These are phyloP conservation scores for Ogataea glucozyma DNA, from an alignment of 805 yeast genomes.

Conservation along the genomic window DNA sequence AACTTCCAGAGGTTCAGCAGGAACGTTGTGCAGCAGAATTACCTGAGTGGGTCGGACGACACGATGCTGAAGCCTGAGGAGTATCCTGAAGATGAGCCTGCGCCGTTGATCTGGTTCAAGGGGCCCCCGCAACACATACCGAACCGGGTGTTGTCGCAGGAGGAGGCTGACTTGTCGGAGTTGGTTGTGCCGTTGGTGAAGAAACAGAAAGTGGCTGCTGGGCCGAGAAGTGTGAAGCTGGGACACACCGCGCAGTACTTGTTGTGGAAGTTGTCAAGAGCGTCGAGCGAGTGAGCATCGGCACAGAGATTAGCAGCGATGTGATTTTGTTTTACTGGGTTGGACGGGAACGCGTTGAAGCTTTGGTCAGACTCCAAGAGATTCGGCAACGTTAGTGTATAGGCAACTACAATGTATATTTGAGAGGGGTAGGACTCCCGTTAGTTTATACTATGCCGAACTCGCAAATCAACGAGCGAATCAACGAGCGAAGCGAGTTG, in stretches of 20 bases:
- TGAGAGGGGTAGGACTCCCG: too few species aligned
- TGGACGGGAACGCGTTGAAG: too few species aligned
- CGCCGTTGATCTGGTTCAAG: slow-evolving; percentile 63
- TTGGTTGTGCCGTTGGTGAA: slow-evolving; percentile 24
- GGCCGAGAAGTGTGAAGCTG: slow-evolving; percentile 41
- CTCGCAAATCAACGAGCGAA: too few species aligned
- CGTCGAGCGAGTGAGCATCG: too few species aligned
- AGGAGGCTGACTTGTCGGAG: slow-evolving; percentile 12
- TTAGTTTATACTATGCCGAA: too few species aligned
- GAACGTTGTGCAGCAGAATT: slow-evolving; percentile 24
- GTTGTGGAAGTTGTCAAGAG: slow-evolving; percentile 48
- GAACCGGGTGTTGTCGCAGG: slow-evolving; percentile 38
- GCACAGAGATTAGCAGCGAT: too few species aligned
- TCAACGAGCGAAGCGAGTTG: too few species aligned
- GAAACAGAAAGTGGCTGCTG: slow-evolving; percentile 17
- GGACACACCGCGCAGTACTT: slow-evolving; percentile 78
- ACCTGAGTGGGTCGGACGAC: slow-evolving; percentile 19
- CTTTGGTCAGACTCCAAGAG: too few species aligned
- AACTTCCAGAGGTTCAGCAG: slow-evolving; percentile 33
- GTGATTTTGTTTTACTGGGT: too few species aligned
- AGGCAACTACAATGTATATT: too few species aligned
- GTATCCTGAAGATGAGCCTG: slow-evolving; percentile 14
- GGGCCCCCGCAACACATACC: slow-evolving; percentile 59
- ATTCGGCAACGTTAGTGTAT: too few species aligned
- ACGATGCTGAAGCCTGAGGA: slow-evolving; percentile 25